Percentiles rank a stretch among this genome's conserved stretches.
Evolutionary conservation across 768 basidiomycete genomes (phyloP).

Genomic region (Amanita brunnescens): DNA sequence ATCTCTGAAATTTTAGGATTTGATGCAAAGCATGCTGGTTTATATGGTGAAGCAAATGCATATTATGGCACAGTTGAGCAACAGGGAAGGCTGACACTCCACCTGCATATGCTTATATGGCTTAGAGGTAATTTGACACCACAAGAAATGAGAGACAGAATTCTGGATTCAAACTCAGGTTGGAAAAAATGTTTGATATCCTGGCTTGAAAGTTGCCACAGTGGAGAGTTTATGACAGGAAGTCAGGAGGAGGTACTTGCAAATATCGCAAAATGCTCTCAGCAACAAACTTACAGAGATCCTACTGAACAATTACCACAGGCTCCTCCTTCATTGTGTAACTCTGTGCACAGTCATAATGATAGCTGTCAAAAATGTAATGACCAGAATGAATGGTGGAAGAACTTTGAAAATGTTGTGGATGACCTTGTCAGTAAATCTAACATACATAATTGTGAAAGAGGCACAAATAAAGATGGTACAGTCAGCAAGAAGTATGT

Average conservation of each 20-base stretch:
- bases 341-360: background rate
- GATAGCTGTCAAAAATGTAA: background rate
- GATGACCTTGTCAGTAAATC: background rate
- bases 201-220: background rate
- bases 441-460: background rate
- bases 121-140: constrained; percentile 10
- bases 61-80: constrained; percentile 27
- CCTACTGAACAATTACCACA: background rate
- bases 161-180: constrained; percentile 5
- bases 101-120: constrained; percentile 23
- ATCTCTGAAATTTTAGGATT: background rate
- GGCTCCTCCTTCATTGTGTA: background rate
- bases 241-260: background rate
- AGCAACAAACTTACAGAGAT: background rate
- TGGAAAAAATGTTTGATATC: constrained; percentile 4
- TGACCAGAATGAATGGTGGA: background rate
- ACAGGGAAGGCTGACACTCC: constrained; percentile 21
- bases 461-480: background rate
- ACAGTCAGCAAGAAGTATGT: too few relatives aligned
- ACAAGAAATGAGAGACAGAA: constrained; percentile 2
- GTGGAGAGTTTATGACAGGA: background rate
- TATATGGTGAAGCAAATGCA: constrained; percentile 20
- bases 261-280: background rate
- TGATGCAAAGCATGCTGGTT: constrained; percentile 11
- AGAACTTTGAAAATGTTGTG: background rate